Conservation (phyloP, 139 green algal species). For the Limnomonas spitsbergensis region DNA sequence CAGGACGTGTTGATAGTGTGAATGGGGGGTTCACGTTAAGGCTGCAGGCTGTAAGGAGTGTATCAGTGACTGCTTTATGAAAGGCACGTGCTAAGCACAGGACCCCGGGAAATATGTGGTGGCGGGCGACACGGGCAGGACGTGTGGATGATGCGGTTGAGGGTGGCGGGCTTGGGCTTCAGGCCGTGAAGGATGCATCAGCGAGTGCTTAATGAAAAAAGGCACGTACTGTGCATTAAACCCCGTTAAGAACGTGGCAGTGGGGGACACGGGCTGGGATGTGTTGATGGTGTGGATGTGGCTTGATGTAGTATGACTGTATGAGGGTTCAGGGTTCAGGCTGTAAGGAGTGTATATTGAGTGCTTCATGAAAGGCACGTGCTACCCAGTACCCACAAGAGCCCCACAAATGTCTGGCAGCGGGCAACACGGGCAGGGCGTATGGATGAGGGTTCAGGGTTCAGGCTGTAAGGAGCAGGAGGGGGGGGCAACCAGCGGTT, state of each 20-base stretch:
- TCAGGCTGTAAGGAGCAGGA: too few species aligned
- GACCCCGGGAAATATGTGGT: conserved; percentile 70
- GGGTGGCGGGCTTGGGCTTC: too few species aligned
- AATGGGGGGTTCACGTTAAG: too few species aligned
- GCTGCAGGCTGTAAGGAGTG: neutral
- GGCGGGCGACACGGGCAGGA: conserved; percentile 64
- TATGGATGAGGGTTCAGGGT: conserved; percentile 27
- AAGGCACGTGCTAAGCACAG: conserved; percentile 79
- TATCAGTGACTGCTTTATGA: conserved; percentile 74
- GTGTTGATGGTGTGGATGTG: conserved; percentile 56
- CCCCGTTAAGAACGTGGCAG: conserved; percentile 56
- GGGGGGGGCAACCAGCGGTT: too few species aligned
- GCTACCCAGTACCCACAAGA: conserved; percentile 87
- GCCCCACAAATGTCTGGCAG: conserved; percentile 57
- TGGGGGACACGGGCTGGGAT: conserved; percentile 67
- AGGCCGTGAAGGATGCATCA: neutral
- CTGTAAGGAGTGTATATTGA: conserved; percentile 34
- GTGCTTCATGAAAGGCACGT: conserved; percentile 80
- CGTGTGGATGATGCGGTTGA: conserved; percentile 55
- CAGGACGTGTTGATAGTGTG: conserved; percentile 65
- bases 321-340: too few species aligned
- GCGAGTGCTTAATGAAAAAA: conserved; percentile 80
- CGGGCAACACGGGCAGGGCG: conserved; percentile 66
- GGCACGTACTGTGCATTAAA: conserved; percentile 86
- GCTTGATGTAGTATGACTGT: too few species aligned